A percentile compares a stretch with the other conserved stretches of the same genome.
phyloP scores from a whole-genome alignment of 352 stramenopile genomes.

The Phytophthora pini region DNA sequence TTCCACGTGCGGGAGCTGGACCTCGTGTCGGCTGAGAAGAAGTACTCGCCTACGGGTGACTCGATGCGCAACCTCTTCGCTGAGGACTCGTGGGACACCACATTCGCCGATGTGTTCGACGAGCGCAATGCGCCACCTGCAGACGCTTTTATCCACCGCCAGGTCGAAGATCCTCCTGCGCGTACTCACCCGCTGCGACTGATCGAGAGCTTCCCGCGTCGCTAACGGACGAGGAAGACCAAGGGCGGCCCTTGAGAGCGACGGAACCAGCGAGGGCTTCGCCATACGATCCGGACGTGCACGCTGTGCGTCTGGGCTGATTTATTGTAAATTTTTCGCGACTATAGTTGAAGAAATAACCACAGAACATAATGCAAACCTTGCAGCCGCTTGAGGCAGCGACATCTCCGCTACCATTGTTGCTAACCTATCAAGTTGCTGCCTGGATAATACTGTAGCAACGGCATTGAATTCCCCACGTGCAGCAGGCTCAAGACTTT shows the following conservation, averaged over 20 bases:
- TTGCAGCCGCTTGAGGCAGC: slow-evolving; percentile 10
- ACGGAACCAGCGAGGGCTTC: slow-evolving; percentile 9
- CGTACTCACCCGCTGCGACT: slow-evolving; percentile 33
- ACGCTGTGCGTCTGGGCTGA: slow-evolving; percentile 11
- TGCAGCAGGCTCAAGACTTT: no score
- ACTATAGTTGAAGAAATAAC: slow-evolving; percentile 22
- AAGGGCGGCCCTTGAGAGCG: slow-evolving; percentile 10
- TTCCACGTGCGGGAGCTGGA: slow-evolving; percentile 71
- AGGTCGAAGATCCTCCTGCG: slow-evolving; percentile 34
- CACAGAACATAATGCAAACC: slow-evolving; percentile 10
- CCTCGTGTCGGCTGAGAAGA: slow-evolving; percentile 45
- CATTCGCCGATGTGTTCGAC: slow-evolving; percentile 65
- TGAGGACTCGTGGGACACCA: slow-evolving; percentile 41
- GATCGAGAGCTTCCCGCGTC: slow-evolving; percentile 46
- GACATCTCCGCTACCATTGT: neutral
- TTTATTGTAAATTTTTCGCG: slow-evolving; percentile 36
- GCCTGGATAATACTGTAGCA: no score
- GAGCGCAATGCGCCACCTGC: slow-evolving; percentile 53
- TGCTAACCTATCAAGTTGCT: neutral
- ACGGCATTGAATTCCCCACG: no score
- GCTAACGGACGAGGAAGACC: slow-evolving; percentile 14
- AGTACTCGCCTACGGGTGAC: slow-evolving; percentile 31
- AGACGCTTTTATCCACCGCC: slow-evolving; percentile 67
- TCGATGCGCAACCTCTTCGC: slow-evolving; percentile 39
- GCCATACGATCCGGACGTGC: neutral